phyloP scores from a whole-genome alignment of 768 basidiomycete genomes.

The Termitomyces sp. region DNA sequence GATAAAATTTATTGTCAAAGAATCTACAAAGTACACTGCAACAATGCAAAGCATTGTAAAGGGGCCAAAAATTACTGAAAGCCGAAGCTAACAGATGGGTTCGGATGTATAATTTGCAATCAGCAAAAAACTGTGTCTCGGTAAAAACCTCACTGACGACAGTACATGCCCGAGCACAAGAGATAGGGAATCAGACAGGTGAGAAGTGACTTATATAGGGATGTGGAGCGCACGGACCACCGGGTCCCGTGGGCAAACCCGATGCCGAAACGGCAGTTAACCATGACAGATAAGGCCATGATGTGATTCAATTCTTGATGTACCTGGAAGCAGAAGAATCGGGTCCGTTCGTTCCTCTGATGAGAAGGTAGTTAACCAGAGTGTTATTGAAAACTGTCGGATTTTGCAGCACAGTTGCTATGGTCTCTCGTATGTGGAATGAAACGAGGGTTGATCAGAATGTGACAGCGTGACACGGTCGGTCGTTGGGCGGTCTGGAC shows the following conservation, averaged over 20 bases:
- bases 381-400: neutral
- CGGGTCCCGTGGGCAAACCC: constrained; percentile 2
- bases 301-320: neutral
- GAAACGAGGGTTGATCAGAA: neutral
- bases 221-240: constrained; percentile 47
- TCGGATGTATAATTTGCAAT: constrained; percentile 98
- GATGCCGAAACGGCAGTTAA: neutral
- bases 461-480: constrained; percentile 10
- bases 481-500: neutral
- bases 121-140: constrained; percentile 94
- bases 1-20: neutral
- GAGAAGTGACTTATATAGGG: constrained; percentile 33
- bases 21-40: neutral
- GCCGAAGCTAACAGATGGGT: constrained; percentile 87
- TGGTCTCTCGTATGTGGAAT: neutral
- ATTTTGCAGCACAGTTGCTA: neutral
- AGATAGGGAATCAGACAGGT: constrained; percentile 40
- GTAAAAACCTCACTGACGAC: constrained; percentile 94
- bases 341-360: neutral
- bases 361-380: no score
- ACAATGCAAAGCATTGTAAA: constrained; percentile 15
- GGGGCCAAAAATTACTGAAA: constrained; percentile 85
- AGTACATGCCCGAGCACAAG: constrained; percentile 96
- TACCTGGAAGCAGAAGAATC: neutral
- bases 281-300: neutral